Base-by-base conservation (phyloP, 1,284 basidiomycete genomes). In the Ganoderma boninense region DNA sequence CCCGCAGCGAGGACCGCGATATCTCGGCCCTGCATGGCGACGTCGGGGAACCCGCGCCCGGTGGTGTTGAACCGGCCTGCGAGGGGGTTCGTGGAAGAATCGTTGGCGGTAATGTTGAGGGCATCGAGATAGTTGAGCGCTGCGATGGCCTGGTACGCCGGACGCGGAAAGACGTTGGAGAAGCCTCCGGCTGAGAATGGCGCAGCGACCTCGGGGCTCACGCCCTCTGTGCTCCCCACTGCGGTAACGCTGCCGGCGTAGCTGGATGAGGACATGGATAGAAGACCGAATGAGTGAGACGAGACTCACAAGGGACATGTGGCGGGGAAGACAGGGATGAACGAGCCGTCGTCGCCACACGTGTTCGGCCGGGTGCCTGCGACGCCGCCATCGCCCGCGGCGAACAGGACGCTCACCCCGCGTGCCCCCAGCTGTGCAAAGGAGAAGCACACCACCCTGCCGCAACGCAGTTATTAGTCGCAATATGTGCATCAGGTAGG, bases 311-410 rank as follows among this genome's bases (percentile, higher is more conserved):
- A 77, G 11, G 75, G 74, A 76, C 85, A 87, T 16, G 79, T 80
- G 35, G 87, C 83, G 8, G 90, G 90, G 82, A 93, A 92, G 1
- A 71, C 73, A 11, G 91, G 89, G 14, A 90, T 74, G 79, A 94
- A 93, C 49, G 75, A 85, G 62, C 73, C 82, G 18, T 84, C 84
- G 85, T 16, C 81, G 85, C n/a, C 86, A 6, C 54, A 63, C 16
- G 63, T 46, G 87, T 91, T 91, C 20, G 86, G 87, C 18, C 85
- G 83, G 0, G 81, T 40, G 67, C 86, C 76, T 6, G 90, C 91
- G 10, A 92, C 92, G 64, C 92, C 92, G 16, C 77, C 78, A 72
- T 94, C 92, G 20, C 92, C 92, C 66, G 88, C 89, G 8, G 87
- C 82, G 76, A 90, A 91, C 65, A 90, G 71, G 54, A 92, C 71